Conservation (phyloP, 768 basidiomycete species). For the Boletus eberwhitei region DNA sequence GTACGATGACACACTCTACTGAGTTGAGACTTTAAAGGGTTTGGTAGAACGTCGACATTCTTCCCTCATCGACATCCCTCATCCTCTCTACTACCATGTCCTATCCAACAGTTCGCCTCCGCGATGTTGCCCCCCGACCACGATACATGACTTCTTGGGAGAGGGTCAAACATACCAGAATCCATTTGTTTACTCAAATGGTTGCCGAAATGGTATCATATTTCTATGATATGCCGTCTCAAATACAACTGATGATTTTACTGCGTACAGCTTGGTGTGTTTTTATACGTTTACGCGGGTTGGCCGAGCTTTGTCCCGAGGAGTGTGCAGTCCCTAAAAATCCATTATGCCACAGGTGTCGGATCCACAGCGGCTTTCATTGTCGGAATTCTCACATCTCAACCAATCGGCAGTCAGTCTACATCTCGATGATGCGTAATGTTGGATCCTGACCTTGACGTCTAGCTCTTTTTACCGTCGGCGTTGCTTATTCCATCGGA, state of each 20-base stretch:
- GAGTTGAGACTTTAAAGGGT: slow-evolving; percentile 6
- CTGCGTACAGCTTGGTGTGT: slow-evolving; percentile 53
- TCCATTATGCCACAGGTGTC: slow-evolving; percentile 37
- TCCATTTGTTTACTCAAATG: slow-evolving; percentile 55
- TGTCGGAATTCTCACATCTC: slow-evolving; percentile 44
- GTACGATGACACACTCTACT: not conserved
- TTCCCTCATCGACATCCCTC: not conserved
- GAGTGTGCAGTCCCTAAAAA: not conserved
- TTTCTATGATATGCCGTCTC: not conserved
- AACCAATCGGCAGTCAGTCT: slow-evolving; percentile 50
- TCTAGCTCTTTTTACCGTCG: slow-evolving; percentile 54
- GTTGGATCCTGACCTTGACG: not conserved
- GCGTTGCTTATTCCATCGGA: slow-evolving; percentile 54
- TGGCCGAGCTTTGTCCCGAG: slow-evolving; percentile 2
- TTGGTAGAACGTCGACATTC: not conserved
- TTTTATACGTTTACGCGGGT: slow-evolving; percentile 56
- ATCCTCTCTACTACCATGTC: slow-evolving; percentile 15
- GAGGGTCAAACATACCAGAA: slow-evolving; percentile 39
- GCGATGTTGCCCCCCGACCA: slow-evolving; percentile 41
- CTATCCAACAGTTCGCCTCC: slow-evolving; percentile 33
- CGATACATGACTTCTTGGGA: slow-evolving; percentile 49
- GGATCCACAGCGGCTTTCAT: slow-evolving; percentile 52
- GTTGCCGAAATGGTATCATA: slow-evolving; percentile 55
- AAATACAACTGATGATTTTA: not conserved
- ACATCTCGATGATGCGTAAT: not conserved